Evolutionary conservation across 805 yeast species (phyloP), one percentile per base, ranked within the genome.

Genomic region (Wickerhamiella sergipiensis): DNA sequence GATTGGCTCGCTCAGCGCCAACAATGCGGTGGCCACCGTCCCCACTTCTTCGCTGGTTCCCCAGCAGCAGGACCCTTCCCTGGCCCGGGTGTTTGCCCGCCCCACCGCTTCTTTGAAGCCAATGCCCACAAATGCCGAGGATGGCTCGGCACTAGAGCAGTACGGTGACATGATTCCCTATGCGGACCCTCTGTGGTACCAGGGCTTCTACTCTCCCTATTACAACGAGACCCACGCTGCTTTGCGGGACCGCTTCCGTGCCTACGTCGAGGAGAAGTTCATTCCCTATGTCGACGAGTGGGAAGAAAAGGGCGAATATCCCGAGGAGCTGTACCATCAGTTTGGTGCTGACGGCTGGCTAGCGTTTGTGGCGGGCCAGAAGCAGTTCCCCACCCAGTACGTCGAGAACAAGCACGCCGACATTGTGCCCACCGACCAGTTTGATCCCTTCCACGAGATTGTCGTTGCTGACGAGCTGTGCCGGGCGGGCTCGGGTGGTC

Each of bases 121-220:
- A 22, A 10, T 29, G n/a, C 39, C 47, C n/a, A 45, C 38, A 6
- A 45, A 29, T 18, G 47, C 22, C 39, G 47, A 22, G 10, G 46
- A 43, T 17, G 47, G 39, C 24, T 40, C 43, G n/a, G 43, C 43
- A 18, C 18, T 40, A 21, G 61, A 58, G 50, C 57, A 57, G 48
- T 53, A 23, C 36, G 63, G 63, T 45, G 61, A 59, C 48, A 60
- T 65, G 58, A 59, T 71, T 23, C 74, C 74, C 15, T 71, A 61
- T 52, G 71, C 66, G 17, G 74, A 70, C 58, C 73, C 74, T 8
- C 52, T 61, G 46, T 70, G 74, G 74, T 70, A 70, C 59, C 73
- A 70, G 59, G 73, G 74, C 40, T 69, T 64, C 58, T 58, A 62
- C 53, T 57, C 72, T 15, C 67, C 70, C 9, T 70, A 66, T 62